Evolutionary conservation across 2,329 filamentous ascomycete species (phyloP).

Genomic region (Fusarium sp.): DNA sequence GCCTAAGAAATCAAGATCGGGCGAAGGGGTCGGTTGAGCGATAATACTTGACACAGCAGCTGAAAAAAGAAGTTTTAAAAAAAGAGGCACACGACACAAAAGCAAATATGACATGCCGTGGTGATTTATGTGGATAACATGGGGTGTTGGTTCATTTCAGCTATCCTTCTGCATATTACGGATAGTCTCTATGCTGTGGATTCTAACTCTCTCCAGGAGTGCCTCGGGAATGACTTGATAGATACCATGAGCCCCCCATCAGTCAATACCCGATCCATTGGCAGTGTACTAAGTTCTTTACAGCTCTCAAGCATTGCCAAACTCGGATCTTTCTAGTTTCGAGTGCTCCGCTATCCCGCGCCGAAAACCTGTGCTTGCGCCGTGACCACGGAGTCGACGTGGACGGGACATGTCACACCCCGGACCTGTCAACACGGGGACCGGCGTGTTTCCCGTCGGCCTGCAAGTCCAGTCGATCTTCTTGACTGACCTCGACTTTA

Average conservation of each 20-base stretch:
- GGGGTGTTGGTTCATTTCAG: neutral
- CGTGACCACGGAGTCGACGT: neutral
- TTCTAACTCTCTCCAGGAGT: neutral
- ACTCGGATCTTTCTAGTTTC: neutral
- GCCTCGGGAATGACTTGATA: neutral
- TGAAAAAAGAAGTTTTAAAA: neutral
- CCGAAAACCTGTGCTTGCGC: conserved; percentile 8
- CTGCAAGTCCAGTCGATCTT: conserved; percentile 1
- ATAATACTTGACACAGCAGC: neutral
- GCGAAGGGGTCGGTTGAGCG: neutral
- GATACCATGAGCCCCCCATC: neutral
- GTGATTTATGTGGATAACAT: neutral
- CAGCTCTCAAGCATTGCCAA: neutral
- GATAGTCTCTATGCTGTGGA: neutral
- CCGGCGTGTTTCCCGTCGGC: conserved; percentile 23
- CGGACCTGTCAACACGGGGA: conserved; percentile 13
- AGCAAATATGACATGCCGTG: neutral
- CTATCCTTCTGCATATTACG: neutral
- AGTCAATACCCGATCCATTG: neutral
- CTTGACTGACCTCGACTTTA: neutral
- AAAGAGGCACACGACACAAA: conserved; percentile 16
- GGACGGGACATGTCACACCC: conserved; percentile 2
- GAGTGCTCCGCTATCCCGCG: neutral
- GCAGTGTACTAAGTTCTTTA: neutral
- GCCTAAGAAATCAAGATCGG: neutral